A percentile compares a stretch with the other conserved stretches of the same genome.
Conservation (phyloP, 306 rosid species). For the Castanea crenata region DNA sequence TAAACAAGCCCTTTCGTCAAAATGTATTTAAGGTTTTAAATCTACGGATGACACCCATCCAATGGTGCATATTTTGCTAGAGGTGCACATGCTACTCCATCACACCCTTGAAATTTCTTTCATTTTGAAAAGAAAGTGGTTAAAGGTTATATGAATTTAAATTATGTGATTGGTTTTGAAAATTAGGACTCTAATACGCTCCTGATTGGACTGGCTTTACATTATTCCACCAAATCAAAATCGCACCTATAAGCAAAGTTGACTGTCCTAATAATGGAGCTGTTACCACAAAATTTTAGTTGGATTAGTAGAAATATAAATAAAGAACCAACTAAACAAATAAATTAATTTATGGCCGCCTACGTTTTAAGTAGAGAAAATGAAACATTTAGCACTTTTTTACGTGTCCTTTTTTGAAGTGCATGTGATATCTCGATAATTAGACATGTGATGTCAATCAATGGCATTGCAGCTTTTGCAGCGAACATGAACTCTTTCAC, state of each 20-base stretch:
- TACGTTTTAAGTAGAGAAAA: neutral
- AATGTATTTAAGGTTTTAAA: too few species aligned
- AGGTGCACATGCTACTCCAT: too few species aligned
- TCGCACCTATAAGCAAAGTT: too few species aligned
- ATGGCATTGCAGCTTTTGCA: slow-evolving; percentile 39
- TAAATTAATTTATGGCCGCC: neutral
- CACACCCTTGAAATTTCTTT: neutral
- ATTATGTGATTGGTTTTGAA: slow-evolving; percentile 10
- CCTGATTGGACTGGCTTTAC: neutral
- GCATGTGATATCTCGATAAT: slow-evolving; percentile 52
- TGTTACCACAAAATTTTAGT: neutral
- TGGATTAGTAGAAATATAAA: neutral
- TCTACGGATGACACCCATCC: too few species aligned
- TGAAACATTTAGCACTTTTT: neutral
- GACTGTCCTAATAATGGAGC: neutral
- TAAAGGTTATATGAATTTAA: slow-evolving; percentile 14
- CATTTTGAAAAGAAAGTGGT: neutral
- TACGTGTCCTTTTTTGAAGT: neutral
- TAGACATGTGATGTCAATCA: slow-evolving; percentile 22
- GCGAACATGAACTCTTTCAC: neutral
- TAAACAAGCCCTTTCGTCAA: too few species aligned
- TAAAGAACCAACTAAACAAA: neutral
- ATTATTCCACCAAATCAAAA: neutral
- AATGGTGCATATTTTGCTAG: too few species aligned
- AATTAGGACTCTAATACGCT: neutral